Conservation (phyloP, 495 filamentous ascomycete species). For the Aspergillus ostianus region DNA sequence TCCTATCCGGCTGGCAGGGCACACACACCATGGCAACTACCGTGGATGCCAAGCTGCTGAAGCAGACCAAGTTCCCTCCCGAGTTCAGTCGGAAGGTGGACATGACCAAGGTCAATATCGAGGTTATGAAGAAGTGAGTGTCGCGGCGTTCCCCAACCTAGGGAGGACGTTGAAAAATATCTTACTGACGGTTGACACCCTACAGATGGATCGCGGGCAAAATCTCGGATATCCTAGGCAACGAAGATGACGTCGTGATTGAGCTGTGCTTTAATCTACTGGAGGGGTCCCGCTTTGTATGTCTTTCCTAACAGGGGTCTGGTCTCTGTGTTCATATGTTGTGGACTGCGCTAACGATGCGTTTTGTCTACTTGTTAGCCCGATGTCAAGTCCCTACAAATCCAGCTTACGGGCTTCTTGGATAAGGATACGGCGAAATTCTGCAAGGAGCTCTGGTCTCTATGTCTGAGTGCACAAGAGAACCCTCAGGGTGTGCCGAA, state of each 20-base stretch:
- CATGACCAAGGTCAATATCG: constrained; percentile 93
- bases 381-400: constrained; percentile 91
- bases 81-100: constrained; percentile 97
- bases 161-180: neutral
- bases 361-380: constrained; percentile 55
- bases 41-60: constrained; percentile 83
- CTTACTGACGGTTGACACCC: constrained; percentile 11
- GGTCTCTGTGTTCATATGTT: neutral
- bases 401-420: constrained; percentile 89
- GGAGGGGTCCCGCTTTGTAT: constrained; percentile 75
- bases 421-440: constrained; percentile 90
- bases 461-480: constrained; percentile 85
- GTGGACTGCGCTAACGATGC: neutral
- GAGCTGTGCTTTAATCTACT: constrained; percentile 89
- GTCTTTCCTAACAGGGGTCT: constrained; percentile 29
- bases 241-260: constrained; percentile 92
- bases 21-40: constrained; percentile 60
- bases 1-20: neutral
- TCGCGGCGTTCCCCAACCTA: constrained; percentile 9
- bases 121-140: constrained; percentile 92
- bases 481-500: constrained; percentile 90
- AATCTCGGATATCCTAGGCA: constrained; percentile 81
- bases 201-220: constrained; percentile 86
- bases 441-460: constrained; percentile 90
- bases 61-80: constrained; percentile 86